phyloP scores from a whole-genome alignment of 2,329 filamentous ascomycete species.

The Nigrograna mackinnonii region DNA sequence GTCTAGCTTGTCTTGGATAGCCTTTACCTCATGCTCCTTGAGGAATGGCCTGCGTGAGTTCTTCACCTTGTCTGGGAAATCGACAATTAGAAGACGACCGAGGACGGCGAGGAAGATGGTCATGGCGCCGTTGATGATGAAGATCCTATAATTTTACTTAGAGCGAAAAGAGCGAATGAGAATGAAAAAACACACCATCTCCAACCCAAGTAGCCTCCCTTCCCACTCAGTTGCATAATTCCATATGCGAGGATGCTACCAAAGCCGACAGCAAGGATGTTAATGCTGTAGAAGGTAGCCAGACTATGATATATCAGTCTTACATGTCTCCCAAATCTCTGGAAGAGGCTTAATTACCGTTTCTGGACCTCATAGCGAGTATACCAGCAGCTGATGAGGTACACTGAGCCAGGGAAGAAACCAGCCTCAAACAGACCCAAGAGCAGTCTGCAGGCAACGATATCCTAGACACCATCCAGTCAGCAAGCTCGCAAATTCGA shows the following conservation, averaged over 20 bases:
- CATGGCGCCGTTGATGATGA: constrained; percentile 59
- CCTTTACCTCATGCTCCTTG: constrained; percentile 12
- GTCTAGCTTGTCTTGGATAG: constrained; percentile 20
- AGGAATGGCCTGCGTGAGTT: constrained; percentile 20
- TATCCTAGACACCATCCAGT: too few relatives aligned
- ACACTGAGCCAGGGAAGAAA: constrained; percentile 9
- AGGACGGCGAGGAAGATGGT: constrained; percentile 18
- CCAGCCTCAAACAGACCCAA: constrained; percentile 25
- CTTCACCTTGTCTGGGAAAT: constrained; percentile 33
- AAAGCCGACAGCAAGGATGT: constrained; percentile 51
- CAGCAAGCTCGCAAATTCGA: too few relatives aligned
- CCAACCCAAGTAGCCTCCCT: constrained; percentile 14
- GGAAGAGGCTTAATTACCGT: constrained; percentile 1
- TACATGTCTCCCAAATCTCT: neutral
- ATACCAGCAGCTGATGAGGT: constrained; percentile 40
- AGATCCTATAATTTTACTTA: constrained; percentile 53
- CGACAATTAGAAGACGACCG: constrained; percentile 26
- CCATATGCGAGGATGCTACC: constrained; percentile 54
- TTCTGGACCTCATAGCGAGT: constrained; percentile 57
- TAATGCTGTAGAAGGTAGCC: constrained; percentile 56
- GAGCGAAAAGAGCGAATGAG: neutral
- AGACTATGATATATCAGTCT: constrained; percentile 21
- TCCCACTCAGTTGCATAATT: constrained; percentile 26
- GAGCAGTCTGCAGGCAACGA: constrained; percentile 21
- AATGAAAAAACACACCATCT: constrained; percentile 7